Evolutionary conservation across 2,329 filamentous ascomycete species (phyloP).

Genomic region (Trichoderma gracile): DNA sequence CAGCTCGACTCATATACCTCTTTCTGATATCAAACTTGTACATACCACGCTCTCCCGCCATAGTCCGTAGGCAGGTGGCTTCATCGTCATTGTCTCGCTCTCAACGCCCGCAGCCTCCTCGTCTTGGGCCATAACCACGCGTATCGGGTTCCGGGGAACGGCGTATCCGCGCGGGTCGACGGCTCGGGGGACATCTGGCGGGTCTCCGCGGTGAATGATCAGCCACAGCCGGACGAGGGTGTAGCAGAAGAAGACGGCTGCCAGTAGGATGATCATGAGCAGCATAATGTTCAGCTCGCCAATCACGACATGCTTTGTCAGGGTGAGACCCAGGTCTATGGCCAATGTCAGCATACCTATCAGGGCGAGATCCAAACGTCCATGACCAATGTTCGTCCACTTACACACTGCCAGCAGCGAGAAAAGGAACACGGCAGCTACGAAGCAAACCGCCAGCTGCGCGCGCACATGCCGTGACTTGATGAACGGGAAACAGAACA

Average conservation of each 20-base stretch:
- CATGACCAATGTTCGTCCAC: slow-evolving; percentile 38
- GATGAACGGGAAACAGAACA: slow-evolving; percentile 58
- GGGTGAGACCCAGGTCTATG: slow-evolving; percentile 70
- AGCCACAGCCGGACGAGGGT: slow-evolving; percentile 73
- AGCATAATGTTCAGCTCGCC: slow-evolving; percentile 78
- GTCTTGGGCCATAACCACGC: slow-evolving; percentile 71
- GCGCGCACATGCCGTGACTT: slow-evolving; percentile 54
- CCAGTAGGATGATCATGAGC: slow-evolving; percentile 72
- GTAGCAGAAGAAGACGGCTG: slow-evolving; percentile 79
- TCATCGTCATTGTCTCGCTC: slow-evolving; percentile 56
- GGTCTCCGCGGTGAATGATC: slow-evolving; percentile 55
- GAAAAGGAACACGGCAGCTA: slow-evolving; percentile 64
- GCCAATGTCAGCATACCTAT: not conserved
- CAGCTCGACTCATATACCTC: not conserved
- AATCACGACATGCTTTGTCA: slow-evolving; percentile 63
- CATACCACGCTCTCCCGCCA: slow-evolving; percentile 81
- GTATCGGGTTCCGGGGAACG: slow-evolving; percentile 71
- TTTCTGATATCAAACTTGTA: slow-evolving; percentile 31
- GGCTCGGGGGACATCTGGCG: slow-evolving; percentile 39
- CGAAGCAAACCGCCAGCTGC: slow-evolving; percentile 61
- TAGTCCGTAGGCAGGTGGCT: slow-evolving; percentile 81
- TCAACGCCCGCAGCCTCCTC: slow-evolving; percentile 65
- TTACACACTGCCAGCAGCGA: slow-evolving; percentile 66
- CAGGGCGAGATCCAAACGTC: not conserved
- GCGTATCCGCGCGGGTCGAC: slow-evolving; percentile 64